Conservation (phyloP, 768 basidiomycete species). For the Tricholoma matsutake region DNA sequence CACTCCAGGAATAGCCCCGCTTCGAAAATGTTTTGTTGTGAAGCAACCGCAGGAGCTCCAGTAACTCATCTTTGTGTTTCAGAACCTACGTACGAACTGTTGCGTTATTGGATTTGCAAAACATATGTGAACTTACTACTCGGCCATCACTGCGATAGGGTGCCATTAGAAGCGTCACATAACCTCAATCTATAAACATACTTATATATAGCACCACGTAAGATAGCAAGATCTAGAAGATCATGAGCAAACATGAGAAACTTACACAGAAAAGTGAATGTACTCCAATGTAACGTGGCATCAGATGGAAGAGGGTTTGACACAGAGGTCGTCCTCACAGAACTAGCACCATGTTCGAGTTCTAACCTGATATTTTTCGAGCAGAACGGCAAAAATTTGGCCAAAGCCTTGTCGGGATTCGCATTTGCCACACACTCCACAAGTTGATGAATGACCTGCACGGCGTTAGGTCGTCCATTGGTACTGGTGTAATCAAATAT, state of each 20-base stretch:
- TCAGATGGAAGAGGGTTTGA: conserved; percentile 72
- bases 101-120: conserved; percentile 1
- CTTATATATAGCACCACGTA: conserved; percentile 81
- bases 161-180: neutral
- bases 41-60: conserved; percentile 59
- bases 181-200: conserved; percentile 32
- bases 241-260: conserved; percentile 5
- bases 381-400: conserved; percentile 76
- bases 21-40: conserved; percentile 74
- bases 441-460: conserved; percentile 82
- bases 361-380: conserved; percentile 66
- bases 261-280: conserved; percentile 20
- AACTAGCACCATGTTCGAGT: conserved; percentile 83
- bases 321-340: conserved; percentile 64
- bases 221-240: conserved; percentile 61
- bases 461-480: conserved; percentile 80
- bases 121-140: conserved; percentile 41
- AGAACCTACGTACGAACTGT: conserved; percentile 47
- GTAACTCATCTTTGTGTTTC: conserved; percentile 57
- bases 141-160: conserved; percentile 47
- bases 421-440: conserved; percentile 85
- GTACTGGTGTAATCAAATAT: conserved; percentile 80
- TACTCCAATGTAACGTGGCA: conserved; percentile 87
- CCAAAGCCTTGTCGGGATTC: conserved; percentile 71
- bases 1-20: conserved; percentile 78